Conservation (phyloP, 75 land plant genomes). For the Isoetes taiwanensis region DNA sequence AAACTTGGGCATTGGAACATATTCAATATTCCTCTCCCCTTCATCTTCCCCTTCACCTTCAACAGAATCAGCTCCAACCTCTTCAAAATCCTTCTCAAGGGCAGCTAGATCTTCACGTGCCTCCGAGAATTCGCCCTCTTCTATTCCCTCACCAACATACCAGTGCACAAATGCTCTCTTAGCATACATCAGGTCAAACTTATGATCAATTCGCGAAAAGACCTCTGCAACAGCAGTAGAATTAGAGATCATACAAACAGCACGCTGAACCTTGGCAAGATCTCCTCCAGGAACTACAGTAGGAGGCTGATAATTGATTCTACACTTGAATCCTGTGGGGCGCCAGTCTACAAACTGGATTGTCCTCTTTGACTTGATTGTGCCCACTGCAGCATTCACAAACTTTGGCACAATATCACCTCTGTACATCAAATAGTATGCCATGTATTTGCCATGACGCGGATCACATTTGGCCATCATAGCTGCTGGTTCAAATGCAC, state of each 20-base stretch:
- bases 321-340: not conserved
- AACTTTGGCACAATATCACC: not conserved
- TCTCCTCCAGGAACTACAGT: conserved; percentile 12
- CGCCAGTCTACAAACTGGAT: conserved; percentile 2
- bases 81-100: conserved; percentile 14
- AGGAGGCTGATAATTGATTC: not conserved
- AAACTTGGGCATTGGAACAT: too few relatives aligned
- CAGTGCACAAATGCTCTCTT: conserved; percentile 14
- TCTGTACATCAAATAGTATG: conserved; percentile 1
- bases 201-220: conserved; percentile 8
- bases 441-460: conserved; percentile 8
- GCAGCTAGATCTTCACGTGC: too few relatives aligned
- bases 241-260: conserved; percentile 8
- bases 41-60: conserved; percentile 13
- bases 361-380: not conserved
- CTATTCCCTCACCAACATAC: conserved; percentile 12
- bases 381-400: not conserved
- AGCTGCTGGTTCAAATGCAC: not conserved
- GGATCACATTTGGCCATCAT: conserved; percentile 8
- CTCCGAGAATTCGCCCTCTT: conserved; percentile 8
- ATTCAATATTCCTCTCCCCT: too few relatives aligned
- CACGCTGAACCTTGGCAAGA: conserved; percentile 9
- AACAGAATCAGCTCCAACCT: conserved; percentile 7
- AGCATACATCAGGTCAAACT: conserved; percentile 11
- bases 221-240: conserved; percentile 9